phyloP scores from a whole-genome alignment of 805 yeast genomes.

The Metschnikowia noctiluminum region DNA sequence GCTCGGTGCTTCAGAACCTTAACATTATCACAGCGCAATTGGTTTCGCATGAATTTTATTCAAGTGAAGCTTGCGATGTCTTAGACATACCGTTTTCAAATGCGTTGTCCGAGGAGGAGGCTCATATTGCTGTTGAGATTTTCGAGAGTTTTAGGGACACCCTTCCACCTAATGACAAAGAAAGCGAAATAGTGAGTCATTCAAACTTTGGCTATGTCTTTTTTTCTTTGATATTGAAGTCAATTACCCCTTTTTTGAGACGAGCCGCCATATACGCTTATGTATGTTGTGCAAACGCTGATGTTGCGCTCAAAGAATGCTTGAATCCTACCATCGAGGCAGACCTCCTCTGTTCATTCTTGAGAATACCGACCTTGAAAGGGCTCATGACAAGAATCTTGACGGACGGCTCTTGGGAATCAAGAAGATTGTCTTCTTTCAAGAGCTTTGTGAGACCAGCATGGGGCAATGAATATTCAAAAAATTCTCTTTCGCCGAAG shows the following conservation, averaged over 20 bases:
- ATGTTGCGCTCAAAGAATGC: slow-evolving; percentile 10
- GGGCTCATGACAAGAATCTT: slow-evolving; percentile 16
- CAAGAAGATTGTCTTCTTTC: slow-evolving; percentile 22
- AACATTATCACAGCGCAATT: slow-evolving; percentile 27
- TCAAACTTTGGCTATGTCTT: slow-evolving; percentile 37
- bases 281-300: slow-evolving; percentile 49
- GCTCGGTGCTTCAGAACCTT: slow-evolving; percentile 49
- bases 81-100: slow-evolving; percentile 37
- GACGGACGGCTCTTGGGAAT: slow-evolving; percentile 22
- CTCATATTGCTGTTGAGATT: slow-evolving; percentile 21
- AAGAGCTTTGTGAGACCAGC: slow-evolving; percentile 12
- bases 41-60: slow-evolving; percentile 24
- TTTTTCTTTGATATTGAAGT: slow-evolving; percentile 52
- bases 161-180: slow-evolving; percentile 3
- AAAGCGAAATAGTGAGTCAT: slow-evolving; percentile 17
- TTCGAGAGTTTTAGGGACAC: slow-evolving; percentile 21
- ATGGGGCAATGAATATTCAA: neutral
- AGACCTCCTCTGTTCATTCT: slow-evolving; percentile 47
- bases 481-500: slow-evolving; percentile 16
- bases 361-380: slow-evolving; percentile 44
- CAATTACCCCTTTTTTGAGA: slow-evolving; percentile 63
- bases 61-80: slow-evolving; percentile 22
- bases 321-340: slow-evolving; percentile 43
- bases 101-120: slow-evolving; percentile 21
- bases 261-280: slow-evolving; percentile 54